A percentile compares a stretch with the other conserved stretches of the same genome.
These are phyloP conservation scores for Zangia roseola DNA, from an alignment of 768 basidiomycete genomes.

Conservation along the genomic window DNA sequence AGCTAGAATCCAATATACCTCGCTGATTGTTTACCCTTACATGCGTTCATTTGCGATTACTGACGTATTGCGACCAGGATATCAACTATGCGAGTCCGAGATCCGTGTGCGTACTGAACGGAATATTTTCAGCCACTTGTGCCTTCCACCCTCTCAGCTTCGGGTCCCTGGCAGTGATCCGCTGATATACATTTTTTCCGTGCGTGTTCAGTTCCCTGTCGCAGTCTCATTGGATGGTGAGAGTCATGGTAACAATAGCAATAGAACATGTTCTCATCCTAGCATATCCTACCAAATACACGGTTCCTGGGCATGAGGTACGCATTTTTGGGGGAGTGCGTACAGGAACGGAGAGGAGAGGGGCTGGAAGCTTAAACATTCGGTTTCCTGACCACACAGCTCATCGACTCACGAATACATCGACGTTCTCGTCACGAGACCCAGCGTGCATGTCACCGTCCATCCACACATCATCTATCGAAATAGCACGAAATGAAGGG, in stretches of 20 bases:
- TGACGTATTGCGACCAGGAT: background rate
- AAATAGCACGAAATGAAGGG: background rate
- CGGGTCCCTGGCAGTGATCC: background rate
- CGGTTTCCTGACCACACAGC: too few relatives aligned
- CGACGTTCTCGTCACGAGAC: too few relatives aligned
- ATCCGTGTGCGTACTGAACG: background rate
- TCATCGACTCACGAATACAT: too few relatives aligned
- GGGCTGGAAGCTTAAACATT: background rate
- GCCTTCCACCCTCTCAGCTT: background rate
- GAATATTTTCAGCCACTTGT: background rate
- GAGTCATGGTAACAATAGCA: background rate
- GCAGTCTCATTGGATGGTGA: background rate
- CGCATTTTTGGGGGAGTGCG: background rate
- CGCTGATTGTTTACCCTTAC: background rate
- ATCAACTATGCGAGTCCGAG: too few relatives aligned
- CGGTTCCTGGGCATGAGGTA: too few relatives aligned
- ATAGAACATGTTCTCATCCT: background rate
- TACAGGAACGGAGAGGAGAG: background rate
- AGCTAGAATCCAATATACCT: background rate
- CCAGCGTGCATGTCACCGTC: too few relatives aligned
- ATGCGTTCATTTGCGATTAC: constrained; percentile 3
- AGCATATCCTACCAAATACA: background rate
- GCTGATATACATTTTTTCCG: background rate
- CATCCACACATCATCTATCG: too few relatives aligned
- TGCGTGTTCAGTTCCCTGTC: background rate